Percentiles rank a stretch among this genome's conserved stretches.
These are phyloP conservation scores for Polyplosphaeria fusca DNA, from an alignment of 495 filamentous ascomycete species.

Conservation along the genomic window DNA sequence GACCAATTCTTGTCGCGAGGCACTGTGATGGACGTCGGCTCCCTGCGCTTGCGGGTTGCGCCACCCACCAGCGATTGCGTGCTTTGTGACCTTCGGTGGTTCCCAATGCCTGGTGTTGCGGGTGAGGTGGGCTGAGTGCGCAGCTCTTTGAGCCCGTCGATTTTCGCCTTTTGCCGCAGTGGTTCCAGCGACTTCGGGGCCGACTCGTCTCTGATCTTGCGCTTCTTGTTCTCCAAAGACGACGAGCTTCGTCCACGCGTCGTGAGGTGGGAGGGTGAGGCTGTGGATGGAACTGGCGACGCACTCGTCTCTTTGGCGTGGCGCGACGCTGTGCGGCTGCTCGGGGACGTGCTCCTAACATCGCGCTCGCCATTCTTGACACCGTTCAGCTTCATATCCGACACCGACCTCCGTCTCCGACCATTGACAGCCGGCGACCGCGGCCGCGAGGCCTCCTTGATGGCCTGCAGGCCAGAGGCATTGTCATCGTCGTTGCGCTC, in stretches of 20 bases:
- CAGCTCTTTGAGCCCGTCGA: slow-evolving; percentile 23
- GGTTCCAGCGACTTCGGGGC: slow-evolving; percentile 24
- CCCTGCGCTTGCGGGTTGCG: slow-evolving; percentile 28
- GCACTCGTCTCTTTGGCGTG: slow-evolving; percentile 28
- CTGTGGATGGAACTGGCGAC: slow-evolving; percentile 17
- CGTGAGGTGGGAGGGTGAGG: slow-evolving; percentile 20
- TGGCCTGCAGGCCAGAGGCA: background rate
- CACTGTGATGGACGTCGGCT: slow-evolving; percentile 20
- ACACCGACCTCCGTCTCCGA: slow-evolving; percentile 11
- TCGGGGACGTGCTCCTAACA: slow-evolving; percentile 31
- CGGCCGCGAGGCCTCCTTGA: slow-evolving; percentile 14
- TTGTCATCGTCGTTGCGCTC: slow-evolving; percentile 31
- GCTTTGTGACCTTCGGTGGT: slow-evolving; percentile 31
- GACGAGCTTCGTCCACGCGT: slow-evolving; percentile 30
- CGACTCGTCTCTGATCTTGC: slow-evolving; percentile 32
- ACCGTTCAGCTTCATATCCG: slow-evolving; percentile 24
- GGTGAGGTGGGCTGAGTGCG: slow-evolving; percentile 31
- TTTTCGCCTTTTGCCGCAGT: slow-evolving; percentile 29
- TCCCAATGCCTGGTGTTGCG: slow-evolving; percentile 9
- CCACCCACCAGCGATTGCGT: slow-evolving; percentile 25
- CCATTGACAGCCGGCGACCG: slow-evolving; percentile 19
- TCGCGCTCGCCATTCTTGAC: slow-evolving; percentile 31
- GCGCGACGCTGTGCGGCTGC: slow-evolving; percentile 25
- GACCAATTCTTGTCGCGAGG: slow-evolving; percentile 22
- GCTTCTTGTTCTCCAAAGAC: slow-evolving; percentile 26